Base-by-base conservation (phyloP, 2,329 filamentous ascomycete species). In the Talaromyces verruculosus region DNA sequence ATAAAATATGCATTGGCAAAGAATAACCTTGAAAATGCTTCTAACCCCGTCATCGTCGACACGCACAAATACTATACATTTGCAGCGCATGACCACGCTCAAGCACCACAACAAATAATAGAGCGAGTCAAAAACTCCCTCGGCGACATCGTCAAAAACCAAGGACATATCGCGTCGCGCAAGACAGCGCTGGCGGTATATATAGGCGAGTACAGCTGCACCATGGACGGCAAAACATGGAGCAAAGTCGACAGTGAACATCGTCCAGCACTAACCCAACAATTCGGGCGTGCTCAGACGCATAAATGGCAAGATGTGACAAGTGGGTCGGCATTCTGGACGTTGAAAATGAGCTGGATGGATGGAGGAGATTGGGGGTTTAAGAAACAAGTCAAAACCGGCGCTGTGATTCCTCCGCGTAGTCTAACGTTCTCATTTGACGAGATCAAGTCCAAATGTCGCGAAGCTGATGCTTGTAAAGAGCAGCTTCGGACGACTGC, bases 31-130 rank as follows among this genome's bases (percentile, higher is more conserved):
- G 71, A 72, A 25, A 59, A 35, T n/a, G 19, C 41, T 15, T 17
- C 65, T 5, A 82, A 81, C 60, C 84, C 85, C 0, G 78, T 88
- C 7, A 75, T 87, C 25, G 77, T 88, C 30, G 86, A 88, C 68
- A 87, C 85, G 13, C 86, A 88, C 72, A 80, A 82, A 65, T 88
- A 88, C 72, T 88, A 84, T 79, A 83, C 82, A 45, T 87, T 87
- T 71, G 79, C 80, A n/a, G 82, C 84, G 11, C 77, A 76, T 1
- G 83, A 87, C 72, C 83, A 84, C 69, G 71, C 72, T 10, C 82
- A 84, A 68, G 76, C 80, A 13, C 84, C 86, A 2, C 79, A 82
- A 58, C 77, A 86, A 63, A 84, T 88, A 67, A 83, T 84, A 41
- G 68, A 72, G 15, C 81, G 82, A 63, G 80, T 83, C 0, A 69